Percentiles rank a stretch among this genome's conserved stretches.
Conservation (phyloP, 129 eudicot genomes). For the Chrysanthemum lavandulifolium region DNA sequence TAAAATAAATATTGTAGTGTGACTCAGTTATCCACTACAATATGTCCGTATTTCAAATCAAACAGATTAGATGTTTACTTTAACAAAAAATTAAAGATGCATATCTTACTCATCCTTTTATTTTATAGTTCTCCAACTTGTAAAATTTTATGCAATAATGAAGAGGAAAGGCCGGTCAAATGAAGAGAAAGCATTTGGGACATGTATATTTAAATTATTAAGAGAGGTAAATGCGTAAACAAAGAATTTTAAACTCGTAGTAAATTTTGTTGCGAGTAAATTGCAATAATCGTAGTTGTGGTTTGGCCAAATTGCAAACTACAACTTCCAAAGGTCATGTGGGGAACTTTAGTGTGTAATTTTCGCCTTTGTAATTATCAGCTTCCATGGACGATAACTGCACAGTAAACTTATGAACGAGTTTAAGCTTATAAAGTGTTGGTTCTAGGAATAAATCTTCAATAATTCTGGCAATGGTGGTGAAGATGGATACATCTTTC, state of each 20-base stretch:
- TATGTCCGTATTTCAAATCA: constrained; percentile 19
- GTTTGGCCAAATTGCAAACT: too few species aligned
- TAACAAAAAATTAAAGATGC: not conserved
- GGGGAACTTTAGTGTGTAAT: too few species aligned
- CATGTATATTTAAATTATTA: too few species aligned
- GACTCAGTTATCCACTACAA: constrained; percentile 25
- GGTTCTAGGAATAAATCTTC: not conserved
- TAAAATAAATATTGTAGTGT: constrained; percentile 15
- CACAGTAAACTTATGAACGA: too few species aligned
- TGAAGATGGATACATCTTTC: not conserved
- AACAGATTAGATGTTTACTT: constrained; percentile 20
- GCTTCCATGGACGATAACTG: not conserved
- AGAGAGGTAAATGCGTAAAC: too few species aligned
- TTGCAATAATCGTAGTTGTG: too few species aligned
- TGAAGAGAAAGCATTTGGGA: too few species aligned
- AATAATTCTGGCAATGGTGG: constrained; percentile 5
- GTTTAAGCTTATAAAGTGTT: not conserved
- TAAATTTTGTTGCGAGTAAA: too few species aligned
- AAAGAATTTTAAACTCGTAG: too few species aligned
- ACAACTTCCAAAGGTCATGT: too few species aligned
- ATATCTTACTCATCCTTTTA: not conserved
- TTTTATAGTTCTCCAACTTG: constrained; percentile 15
- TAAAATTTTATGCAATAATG: constrained; percentile 14
- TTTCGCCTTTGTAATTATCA: too few species aligned
- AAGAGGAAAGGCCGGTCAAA: too few species aligned